A percentile compares a stretch with the other conserved stretches of the same genome.
These are phyloP conservation scores for Populus davidiana DNA, from an alignment of 345 rosid species.

Conservation along the genomic window DNA sequence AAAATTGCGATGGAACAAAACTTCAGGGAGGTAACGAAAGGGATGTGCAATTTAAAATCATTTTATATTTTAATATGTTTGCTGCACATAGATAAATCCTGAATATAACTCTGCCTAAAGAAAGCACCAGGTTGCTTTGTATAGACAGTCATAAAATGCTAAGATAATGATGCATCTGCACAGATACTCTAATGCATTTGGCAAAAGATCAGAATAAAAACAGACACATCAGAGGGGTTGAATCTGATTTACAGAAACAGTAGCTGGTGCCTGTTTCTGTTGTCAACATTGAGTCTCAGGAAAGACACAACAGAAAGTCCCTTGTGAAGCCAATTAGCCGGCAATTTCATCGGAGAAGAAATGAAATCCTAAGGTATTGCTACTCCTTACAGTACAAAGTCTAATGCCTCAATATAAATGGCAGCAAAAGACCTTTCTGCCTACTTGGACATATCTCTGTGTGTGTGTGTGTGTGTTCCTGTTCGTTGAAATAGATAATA, in stretches of 20 bases:
- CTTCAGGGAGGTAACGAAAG: not conserved
- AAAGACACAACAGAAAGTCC: not conserved
- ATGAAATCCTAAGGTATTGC: not conserved
- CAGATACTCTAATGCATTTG: not conserved
- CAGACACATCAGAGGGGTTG: too few species aligned
- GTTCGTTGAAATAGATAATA: not conserved
- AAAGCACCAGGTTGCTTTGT: not conserved
- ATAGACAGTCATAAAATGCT: not conserved
- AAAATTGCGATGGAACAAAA: not conserved
- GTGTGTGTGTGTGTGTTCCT: not conserved
- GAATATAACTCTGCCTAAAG: not conserved
- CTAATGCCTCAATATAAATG: not conserved
- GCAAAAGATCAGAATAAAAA: not conserved
- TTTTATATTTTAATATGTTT: not conserved
- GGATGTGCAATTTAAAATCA: not conserved
- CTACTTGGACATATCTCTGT: not conserved
- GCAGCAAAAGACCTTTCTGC: not conserved
- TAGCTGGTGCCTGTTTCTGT: not conserved
- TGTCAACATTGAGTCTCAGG: not conserved
- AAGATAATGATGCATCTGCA: not conserved
- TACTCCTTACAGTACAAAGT: not conserved
- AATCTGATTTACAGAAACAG: not conserved
- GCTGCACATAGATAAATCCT: not conserved
- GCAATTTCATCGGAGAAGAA: not conserved
- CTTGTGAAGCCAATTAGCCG: not conserved